phyloP scores from a whole-genome alignment of 2,329 filamentous ascomycete genomes.

The Akanthomyces lecanii region DNA sequence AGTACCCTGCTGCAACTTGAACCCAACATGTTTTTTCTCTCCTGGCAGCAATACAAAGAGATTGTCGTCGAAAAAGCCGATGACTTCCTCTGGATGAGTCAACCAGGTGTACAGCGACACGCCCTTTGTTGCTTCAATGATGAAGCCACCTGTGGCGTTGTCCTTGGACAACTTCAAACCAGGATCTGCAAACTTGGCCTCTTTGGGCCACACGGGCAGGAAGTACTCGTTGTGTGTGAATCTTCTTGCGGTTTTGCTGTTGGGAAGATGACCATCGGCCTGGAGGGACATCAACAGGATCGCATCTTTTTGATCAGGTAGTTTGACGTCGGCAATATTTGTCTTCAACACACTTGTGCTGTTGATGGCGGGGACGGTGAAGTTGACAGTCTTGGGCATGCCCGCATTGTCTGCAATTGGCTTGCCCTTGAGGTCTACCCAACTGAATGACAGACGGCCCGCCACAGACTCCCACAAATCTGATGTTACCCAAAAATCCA shows the following conservation, averaged over 20 bases:
- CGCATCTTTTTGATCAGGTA: constrained; percentile 17
- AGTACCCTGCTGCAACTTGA: constrained; percentile 17
- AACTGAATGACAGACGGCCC: constrained; percentile 15
- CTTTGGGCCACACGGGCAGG: constrained; percentile 20
- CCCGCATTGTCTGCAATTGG: constrained; percentile 19
- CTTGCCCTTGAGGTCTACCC: constrained; percentile 18
- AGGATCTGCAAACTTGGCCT: constrained; percentile 19
- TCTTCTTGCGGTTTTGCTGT: not conserved
- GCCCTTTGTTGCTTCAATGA: constrained; percentile 18
- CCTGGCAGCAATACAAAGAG: constrained; percentile 19
- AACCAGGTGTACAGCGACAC: constrained; percentile 21
- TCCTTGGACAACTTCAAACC: constrained; percentile 17
- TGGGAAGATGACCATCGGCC: constrained; percentile 19
- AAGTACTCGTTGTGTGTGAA: constrained; percentile 20
- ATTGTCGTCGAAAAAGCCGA: constrained; percentile 22
- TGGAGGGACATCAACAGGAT: constrained; percentile 17
- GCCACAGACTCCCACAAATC: constrained; percentile 19
- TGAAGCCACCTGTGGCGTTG: constrained; percentile 15
- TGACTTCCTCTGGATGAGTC: constrained; percentile 17
- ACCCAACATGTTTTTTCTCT: constrained; percentile 19
- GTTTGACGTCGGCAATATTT: constrained; percentile 17
- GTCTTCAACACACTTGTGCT: constrained; percentile 8
- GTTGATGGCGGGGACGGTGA: constrained; percentile 19
- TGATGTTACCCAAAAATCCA: constrained; percentile 40
- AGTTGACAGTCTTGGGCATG: constrained; percentile 15